Evolutionary conservation across 306 rosid species (phyloP), one percentile per base, ranked within the genome.

Genomic region (Albizia julibrissin): DNA sequence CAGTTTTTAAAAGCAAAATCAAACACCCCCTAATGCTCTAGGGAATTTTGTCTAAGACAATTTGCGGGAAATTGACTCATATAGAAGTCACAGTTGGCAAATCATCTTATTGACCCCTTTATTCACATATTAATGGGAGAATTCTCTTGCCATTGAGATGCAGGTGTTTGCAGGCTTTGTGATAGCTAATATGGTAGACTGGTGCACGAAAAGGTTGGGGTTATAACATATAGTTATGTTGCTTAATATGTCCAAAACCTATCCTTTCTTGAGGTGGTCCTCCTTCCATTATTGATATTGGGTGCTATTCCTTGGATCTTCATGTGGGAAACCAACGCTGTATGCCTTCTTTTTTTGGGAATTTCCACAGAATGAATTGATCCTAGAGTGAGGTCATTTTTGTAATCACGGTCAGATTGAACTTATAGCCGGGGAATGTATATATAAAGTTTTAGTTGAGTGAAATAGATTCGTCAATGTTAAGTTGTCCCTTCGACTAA

Each of bases 151-250:
- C 74, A 72, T 81, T 80, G 82, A 47, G 16, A 29, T 88, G 88
- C 92, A 95, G 99, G 99, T 95, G 39, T 93, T 95, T 90, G 93
- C 88, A 44, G 98, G 99, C 42, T 95, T 95, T 89, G 91, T 95
- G 59, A 91, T 95, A 76, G 99, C 99, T n/a, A 95, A 92, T 87
- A 76, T 93, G 79, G 88, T 98, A 47, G 96, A 88, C 31, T 86
- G 91, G 94, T 62, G 77, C 85, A 65, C 98, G 15, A 92, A 86
- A 82, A 92, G 78, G 88, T 75, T 89, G 85, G 91, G 92, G 37
- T 78, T 95, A 78, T 95, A 93, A 84, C 92, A 87, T 81, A 56
- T 74, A 46, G 52, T 78, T 74, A 40, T 10, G 33, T 12, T 33
- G 81, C 69, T 68, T 84, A 52, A 40, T 82, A 59, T 76, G 72